Base-by-base conservation (phyloP, 345 rosid genomes). In the Rhodamnia argentea region DNA sequence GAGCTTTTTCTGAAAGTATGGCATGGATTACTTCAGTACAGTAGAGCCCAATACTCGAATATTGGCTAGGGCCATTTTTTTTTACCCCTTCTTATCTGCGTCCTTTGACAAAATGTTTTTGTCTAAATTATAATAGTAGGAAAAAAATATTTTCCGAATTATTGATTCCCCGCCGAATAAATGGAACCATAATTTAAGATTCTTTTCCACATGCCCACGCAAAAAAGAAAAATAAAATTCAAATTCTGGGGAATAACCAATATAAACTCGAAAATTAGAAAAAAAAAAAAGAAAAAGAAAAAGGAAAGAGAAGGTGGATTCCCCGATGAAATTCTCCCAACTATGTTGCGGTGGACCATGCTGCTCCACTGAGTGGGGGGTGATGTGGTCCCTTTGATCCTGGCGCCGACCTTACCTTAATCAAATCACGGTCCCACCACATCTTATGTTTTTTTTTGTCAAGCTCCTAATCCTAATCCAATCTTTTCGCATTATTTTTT, bases 271-370 rank as follows among this genome's bases (percentile, higher is more conserved):
- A 29, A 64, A 64, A 64, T 15, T 29, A 3, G 0, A 56, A 10
- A 22, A 11, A 57, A 4, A 11, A 10, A 54, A 6, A 23, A 4
- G 2, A 23, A 1, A 0, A 16, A 6, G 0, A 22, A 13, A 3
- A 24, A 1, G 16, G 29, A 14, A 62, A 16, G 11, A 3, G 22
- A 62, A 64, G 76, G 76, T 29, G 26, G 47, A 37, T 37, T 32
- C 47, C 81, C 47, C 81, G 5, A 2, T 37, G 47, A 37, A 70
- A 70, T 37, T 40, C 14, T 32, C 47, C 7, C 24, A 70, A 70
- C 26, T 37, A 18, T 70, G 47, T 70, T 20, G 81, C 26, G 47
- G 26, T 70, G 81, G 81, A 47, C 81, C 81, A 37, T 70, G 81
- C 47, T 70, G 81, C 81, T 37, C 26, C 81, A 70, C 47, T 10